Base-by-base conservation (phyloP, 176 grass and related monocot species). In the Hordeum marinum region DNA sequence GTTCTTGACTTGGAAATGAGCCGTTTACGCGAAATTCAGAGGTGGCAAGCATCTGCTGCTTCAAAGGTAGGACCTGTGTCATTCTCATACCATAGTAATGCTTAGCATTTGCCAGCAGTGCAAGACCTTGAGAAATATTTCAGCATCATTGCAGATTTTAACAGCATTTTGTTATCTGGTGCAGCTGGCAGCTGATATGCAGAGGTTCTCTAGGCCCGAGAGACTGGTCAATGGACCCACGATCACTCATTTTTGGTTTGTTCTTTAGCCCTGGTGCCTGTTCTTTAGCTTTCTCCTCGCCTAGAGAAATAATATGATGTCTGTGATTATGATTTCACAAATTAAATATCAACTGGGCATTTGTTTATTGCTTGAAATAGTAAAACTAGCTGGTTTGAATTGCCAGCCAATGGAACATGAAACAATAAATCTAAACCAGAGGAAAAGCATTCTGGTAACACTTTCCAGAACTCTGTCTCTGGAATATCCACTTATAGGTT, bases 1-100 rank as follows among this genome's bases (percentile, higher is more conserved):
- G 96, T 98, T 82, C 84, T 98, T 75, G 96, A 98, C 87, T 79
- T 89, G 87, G 96, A 98, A 86, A 98, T 98, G 96, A 98, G 96
- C 52, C 96, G 93, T 71, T 85, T 98, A 84, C 91, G 96, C 68
- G 96, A 98, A 95, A 98, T 98, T 89, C 96, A 98, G 85, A 92
- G 96, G 87, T 98, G 96, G 96, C 96, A 98, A 94, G 89, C 93
- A 80, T 98, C 96, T 82, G 87, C 96, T 87, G 96, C 96, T 89
- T 94, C 96, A 46, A 98, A 98, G 94, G 96, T 98, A 88, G 63
- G 63, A 66, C 24, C 17, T 80, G 9, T 46, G 18, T 65, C 17
- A 65, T 46, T 12, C 11, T 43, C 39, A 37, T 7, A 21, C 59
- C 3, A 4, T 76, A 6, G 23, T 40, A 84, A 34, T 9, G 55